Base-by-base conservation (phyloP, 768 basidiomycete genomes). In the Phanerochaete sordida region DNA sequence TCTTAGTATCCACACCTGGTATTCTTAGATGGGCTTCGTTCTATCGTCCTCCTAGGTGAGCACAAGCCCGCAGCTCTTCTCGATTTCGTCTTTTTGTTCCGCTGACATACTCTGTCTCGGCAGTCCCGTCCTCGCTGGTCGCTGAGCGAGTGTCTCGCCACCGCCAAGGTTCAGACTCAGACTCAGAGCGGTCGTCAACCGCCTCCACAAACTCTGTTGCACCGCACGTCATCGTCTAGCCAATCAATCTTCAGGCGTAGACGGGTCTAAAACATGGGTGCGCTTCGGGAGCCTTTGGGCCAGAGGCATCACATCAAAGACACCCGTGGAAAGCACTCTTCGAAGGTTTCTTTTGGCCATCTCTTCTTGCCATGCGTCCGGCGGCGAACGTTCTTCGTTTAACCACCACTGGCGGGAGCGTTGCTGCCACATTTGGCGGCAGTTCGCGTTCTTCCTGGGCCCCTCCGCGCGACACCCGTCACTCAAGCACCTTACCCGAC, bases 321-420 rank as follows among this genome's bases (percentile, higher is more conserved):
- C 19, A 19, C 39, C n/a, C 39, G 23, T 49, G 48, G 24, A n/a
- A 49, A 8, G 13, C 3, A 26, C 12, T 26, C 13, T 12, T 26
- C 48, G n/a, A 49, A 26, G 48, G 19, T 3, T 13, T 35, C 19
- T 43, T 11, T 4, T 13, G 23, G 33, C 24, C 33, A 27, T 26
- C 43, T 43, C 54, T 15, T 46, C 45, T n/a, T 12, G n/a, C 56
- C 56, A 57, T 57, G 56, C 35, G 56, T 27, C 24, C 37, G 19
- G 7, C 15, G 9, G 11, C 43, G 44, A 45, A 57, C 56, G 56
- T 46, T 46, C 27, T 46, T 46, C 23, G 24, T 28, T 24, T n/a
- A 16, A 19, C 37, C 9, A 16, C 4, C 19, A 30, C 27, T 9
- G 19, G 26, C 35, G 37, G 35, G 37, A 39, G 53, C 19, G 15